Conservation (phyloP, 2,329 filamentous ascomycete genomes). For the Diaporthe batatas region DNA sequence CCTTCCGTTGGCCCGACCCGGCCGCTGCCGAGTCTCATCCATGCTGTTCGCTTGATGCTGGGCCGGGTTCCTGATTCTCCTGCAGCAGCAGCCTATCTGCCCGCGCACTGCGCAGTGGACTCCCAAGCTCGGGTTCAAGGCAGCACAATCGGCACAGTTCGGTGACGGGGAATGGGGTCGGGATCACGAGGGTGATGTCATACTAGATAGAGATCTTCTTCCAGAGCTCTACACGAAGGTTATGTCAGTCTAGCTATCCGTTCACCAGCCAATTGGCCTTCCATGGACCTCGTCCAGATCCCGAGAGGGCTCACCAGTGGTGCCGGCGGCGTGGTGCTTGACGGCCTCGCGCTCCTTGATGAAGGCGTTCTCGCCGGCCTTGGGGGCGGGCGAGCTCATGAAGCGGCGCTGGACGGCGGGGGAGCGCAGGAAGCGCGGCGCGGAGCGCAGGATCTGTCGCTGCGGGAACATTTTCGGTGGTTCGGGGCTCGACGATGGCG, state of each 20-base stretch:
- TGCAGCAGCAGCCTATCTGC: neutral
- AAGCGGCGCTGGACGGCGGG: constrained; percentile 77
- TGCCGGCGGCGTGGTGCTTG: constrained; percentile 88
- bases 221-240: constrained; percentile 80
- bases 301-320: constrained; percentile 76
- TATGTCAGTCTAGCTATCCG: constrained; percentile 50
- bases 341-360: constrained; percentile 91
- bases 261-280: neutral
- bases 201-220: constrained; percentile 97
- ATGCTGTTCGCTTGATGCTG: neutral
- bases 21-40: neutral
- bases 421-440: constrained; percentile 73
- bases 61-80: neutral
- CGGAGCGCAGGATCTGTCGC: constrained; percentile 71
- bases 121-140: neutral
- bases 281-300: neutral
- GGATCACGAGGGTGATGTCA: constrained; percentile 54
- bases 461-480: constrained; percentile 70
- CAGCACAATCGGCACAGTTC: constrained; percentile 1
- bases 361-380: constrained; percentile 85
- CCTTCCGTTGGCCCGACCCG: neutral
- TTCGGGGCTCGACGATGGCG: constrained; percentile 9
- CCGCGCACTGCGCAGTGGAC: neutral
- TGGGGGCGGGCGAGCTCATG: constrained; percentile 66
- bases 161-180: neutral